Conservation (phyloP, 257 asterid species). For the Ophiorrhiza pumila region DNA sequence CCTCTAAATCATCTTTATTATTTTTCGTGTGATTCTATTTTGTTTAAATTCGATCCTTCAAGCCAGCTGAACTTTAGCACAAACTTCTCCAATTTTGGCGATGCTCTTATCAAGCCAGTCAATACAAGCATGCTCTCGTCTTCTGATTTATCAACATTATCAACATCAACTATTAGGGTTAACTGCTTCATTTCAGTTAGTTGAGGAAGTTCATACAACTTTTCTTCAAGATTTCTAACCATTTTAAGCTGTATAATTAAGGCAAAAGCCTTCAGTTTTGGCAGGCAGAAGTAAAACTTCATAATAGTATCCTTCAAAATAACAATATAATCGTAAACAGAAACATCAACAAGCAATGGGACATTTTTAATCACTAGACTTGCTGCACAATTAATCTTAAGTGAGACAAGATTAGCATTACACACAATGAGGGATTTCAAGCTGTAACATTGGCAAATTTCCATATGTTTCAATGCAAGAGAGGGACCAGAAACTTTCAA, state of each 20-base stretch:
- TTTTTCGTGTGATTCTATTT: no score
- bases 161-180: background rate
- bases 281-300: conserved; percentile 1
- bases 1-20: no score
- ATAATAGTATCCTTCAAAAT: background rate
- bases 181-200: conserved; percentile 1
- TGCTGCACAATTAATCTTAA: conserved; percentile 7
- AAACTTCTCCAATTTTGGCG: background rate
- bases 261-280: background rate
- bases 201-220: background rate
- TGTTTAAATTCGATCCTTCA: no score
- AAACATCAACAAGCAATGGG: conserved; percentile 43
- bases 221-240: background rate
- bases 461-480: no score
- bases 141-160: no score
- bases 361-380: conserved; percentile 30
- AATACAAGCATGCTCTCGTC: background rate
- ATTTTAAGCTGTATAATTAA: background rate
- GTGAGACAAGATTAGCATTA: conserved; percentile 40
- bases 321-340: conserved; percentile 8
- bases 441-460: no score
- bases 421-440: conserved; percentile 32
- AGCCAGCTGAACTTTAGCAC: no score
- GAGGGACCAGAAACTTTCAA: conserved; percentile 30
- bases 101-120: background rate